Evolutionary conservation across 2,329 filamentous ascomycete species (phyloP).

Genomic region (Colletotrichum sansevieriae): DNA sequence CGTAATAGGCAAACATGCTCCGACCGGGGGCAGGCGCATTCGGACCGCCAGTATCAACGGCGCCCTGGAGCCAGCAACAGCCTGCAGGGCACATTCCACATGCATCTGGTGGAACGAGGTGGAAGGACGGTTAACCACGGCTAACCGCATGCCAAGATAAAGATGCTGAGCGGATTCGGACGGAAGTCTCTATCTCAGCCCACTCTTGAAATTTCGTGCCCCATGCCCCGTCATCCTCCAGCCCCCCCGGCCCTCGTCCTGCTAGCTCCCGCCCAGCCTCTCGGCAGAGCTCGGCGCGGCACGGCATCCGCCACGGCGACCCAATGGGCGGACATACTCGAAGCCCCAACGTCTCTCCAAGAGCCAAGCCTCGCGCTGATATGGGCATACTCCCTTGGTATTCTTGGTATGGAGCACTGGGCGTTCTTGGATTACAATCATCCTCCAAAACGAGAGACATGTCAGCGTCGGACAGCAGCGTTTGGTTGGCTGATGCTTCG

Average conservation of each 20-base stretch:
- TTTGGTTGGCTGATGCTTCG: slow-evolving; percentile 10
- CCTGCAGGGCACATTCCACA: not conserved
- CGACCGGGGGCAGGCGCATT: slow-evolving; percentile 5
- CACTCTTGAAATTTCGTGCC: slow-evolving; percentile 22
- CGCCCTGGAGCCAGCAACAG: slow-evolving; percentile 7
- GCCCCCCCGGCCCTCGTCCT: slow-evolving; percentile 19
- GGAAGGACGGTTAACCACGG: slow-evolving; percentile 14
- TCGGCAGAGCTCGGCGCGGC: slow-evolving; percentile 41
- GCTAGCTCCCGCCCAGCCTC: slow-evolving; percentile 38
- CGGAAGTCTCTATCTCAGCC: slow-evolving; percentile 25
- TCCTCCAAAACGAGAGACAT: not conserved
- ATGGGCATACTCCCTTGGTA: slow-evolving; percentile 10
- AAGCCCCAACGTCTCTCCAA: slow-evolving; percentile 25
- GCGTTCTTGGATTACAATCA: slow-evolving; percentile 33
- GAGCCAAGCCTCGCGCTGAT: slow-evolving; percentile 35
- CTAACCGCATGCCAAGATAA: not conserved
- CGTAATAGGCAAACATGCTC: slow-evolving; percentile 21
- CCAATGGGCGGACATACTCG: slow-evolving; percentile 25
- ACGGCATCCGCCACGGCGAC: slow-evolving; percentile 32
- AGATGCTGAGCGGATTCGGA: slow-evolving; percentile 14
- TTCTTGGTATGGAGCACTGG: slow-evolving; percentile 20
- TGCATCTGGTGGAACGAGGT: not conserved
- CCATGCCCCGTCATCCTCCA: not conserved
- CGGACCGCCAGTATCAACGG: slow-evolving; percentile 5
- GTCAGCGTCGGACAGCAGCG: slow-evolving; percentile 7